Evolutionary conservation across 2,329 filamentous ascomycete genomes (phyloP).

Genomic region (Trichoderma atroviride): DNA sequence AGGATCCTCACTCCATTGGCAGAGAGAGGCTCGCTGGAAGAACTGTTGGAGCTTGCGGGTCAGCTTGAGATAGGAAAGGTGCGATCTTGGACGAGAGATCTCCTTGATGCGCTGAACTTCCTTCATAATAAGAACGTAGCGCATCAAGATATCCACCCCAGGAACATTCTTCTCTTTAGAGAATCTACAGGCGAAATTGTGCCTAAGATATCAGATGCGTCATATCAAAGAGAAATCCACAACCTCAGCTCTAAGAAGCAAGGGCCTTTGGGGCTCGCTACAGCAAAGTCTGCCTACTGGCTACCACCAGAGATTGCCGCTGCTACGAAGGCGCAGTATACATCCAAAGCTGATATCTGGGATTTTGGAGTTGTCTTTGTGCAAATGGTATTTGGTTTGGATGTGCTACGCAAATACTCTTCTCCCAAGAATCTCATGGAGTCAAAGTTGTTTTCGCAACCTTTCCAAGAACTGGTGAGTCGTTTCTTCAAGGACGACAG

Average conservation of each 20-base stretch:
- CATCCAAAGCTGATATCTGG: conserved; percentile 89
- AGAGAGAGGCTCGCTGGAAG: conserved; percentile 79
- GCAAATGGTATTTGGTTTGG: conserved; percentile 90
- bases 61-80: conserved; percentile 73
- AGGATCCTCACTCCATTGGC: conserved; percentile 76
- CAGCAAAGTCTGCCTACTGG: conserved; percentile 80
- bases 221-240: conserved; percentile 70
- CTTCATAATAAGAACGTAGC: conserved; percentile 82
- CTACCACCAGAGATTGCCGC: conserved; percentile 74
- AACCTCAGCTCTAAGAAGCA: conserved; percentile 58
- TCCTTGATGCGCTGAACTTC: conserved; percentile 85
- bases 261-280: conserved; percentile 55
- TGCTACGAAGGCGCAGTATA: conserved; percentile 63
- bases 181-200: conserved; percentile 68
- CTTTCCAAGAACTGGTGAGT: conserved; percentile 76
- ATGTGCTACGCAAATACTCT: conserved; percentile 73
- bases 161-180: conserved; percentile 77
- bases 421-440: conserved; percentile 76
- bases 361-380: conserved; percentile 88
- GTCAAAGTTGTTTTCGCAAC: conserved; percentile 69
- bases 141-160: conserved; percentile 79
- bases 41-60: conserved; percentile 79
- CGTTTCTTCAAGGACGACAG: conserved; percentile 85
- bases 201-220: conserved; percentile 74
- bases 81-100: conserved; percentile 86